Conservation (phyloP, 257 asterid genomes). For the Penstemon davidsonii region DNA sequence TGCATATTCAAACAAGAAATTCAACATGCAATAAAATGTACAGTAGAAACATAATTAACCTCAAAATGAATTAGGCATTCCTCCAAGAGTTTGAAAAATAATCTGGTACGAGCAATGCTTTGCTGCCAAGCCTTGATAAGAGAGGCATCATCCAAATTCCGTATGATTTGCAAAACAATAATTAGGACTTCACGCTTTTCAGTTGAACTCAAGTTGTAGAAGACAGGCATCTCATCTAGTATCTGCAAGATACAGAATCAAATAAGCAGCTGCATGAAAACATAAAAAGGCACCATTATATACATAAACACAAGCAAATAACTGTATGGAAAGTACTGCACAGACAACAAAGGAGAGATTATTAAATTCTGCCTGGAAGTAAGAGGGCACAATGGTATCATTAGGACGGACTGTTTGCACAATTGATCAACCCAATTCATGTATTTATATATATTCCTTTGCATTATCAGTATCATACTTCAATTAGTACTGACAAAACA, state of each 20-base stretch:
- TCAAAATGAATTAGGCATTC: conserved; percentile 91
- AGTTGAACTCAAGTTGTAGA: conserved; percentile 84
- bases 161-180: conserved; percentile 76
- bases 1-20: conserved; percentile 21
- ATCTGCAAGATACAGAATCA: conserved; percentile 57
- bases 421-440: conserved; percentile 5
- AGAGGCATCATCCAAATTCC: conserved; percentile 92
- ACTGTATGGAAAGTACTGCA: not conserved
- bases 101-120: conserved; percentile 98
- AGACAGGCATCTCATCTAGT: conserved; percentile 99
- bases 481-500: too few relatives aligned
- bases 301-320: not conserved
- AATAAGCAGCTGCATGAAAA: conserved; percentile 25
- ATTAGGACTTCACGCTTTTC: conserved; percentile 95
- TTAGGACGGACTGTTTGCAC: conserved; percentile 11
- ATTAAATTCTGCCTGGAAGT: conserved; percentile 7
- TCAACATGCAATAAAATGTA: not conserved
- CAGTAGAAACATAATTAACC: conserved; percentile 45
- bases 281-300: conserved; percentile 12
- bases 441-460: conserved; percentile 14
- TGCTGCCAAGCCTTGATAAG: conserved; percentile 99
- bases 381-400: conserved; percentile 16
- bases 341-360: not conserved
- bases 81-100: conserved; percentile 95
- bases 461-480: conserved; percentile 3